These are phyloP conservation scores for Homolaphlyctis polyrhiza DNA, from an alignment of 371 early-diverging fungal genomes.

Conservation along the genomic window DNA sequence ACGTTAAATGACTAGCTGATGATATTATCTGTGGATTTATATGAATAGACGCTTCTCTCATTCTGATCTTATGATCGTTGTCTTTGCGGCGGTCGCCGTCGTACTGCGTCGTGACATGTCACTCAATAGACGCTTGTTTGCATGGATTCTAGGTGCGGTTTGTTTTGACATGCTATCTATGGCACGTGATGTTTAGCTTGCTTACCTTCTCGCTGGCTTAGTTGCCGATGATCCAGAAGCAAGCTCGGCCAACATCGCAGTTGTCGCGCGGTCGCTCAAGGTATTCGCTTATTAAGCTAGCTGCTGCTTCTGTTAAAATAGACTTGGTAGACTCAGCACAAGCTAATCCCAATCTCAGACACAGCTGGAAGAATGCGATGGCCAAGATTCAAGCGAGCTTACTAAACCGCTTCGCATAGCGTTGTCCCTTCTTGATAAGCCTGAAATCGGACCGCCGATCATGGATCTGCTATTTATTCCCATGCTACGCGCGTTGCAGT, in stretches of 20 bases:
- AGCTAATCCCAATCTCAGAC: too few species aligned
- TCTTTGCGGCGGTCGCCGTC: conserved; percentile 67
- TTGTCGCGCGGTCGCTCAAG: conserved; percentile 6
- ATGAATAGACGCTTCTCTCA: too few species aligned
- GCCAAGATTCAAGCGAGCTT: too few species aligned
- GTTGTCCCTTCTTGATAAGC: conserved; percentile 81
- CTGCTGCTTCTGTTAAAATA: too few species aligned
- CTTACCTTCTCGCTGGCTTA: too few species aligned
- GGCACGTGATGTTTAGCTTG: too few species aligned
- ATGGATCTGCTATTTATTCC: conserved; percentile 68
- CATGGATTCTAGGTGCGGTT: conserved; percentile 72
- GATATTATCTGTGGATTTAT: too few species aligned
- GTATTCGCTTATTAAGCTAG: too few species aligned
- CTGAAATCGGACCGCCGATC: conserved; percentile 74
- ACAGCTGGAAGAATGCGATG: too few species aligned
- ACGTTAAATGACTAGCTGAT: conserved; percentile 9
- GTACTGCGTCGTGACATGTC: conserved; percentile 92
- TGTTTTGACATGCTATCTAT: background rate
- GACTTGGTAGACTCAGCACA: too few species aligned
- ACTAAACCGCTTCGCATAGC: conserved; percentile 74
- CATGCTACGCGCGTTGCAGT: conserved; percentile 59
- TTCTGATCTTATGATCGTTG: conserved; percentile 31
- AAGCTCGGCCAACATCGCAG: background rate
- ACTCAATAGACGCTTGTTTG: conserved; percentile 81
- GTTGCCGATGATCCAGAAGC: too few species aligned